Conservation (phyloP, 805 yeast genomes). For the Spathaspora sp. region DNA sequence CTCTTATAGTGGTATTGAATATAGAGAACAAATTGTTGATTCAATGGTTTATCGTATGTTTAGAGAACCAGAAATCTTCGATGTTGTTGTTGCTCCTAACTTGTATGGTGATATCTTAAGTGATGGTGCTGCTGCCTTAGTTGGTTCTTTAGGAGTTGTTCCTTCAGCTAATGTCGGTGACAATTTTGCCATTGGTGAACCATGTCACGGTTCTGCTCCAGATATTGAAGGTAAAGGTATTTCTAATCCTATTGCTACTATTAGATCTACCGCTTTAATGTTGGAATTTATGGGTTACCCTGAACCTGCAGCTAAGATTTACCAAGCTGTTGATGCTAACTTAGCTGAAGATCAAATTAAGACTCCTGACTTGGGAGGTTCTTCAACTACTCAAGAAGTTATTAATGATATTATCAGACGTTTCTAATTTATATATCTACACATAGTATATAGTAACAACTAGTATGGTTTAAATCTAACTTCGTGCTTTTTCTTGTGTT, state of each 20-base stretch:
- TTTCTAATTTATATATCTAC: constrained; percentile 17
- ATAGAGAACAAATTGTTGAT: constrained; percentile 96
- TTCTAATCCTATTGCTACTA: constrained; percentile 96
- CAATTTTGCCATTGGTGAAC: constrained; percentile 95
- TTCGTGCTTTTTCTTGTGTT: constrained; percentile 30
- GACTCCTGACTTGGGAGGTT: constrained; percentile 97
- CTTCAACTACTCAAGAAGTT: constrained; percentile 81
- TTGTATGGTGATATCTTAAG: constrained; percentile 95
- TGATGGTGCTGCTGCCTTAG: constrained; percentile 98
- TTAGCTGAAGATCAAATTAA: constrained; percentile 70
- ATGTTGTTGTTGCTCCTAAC: constrained; percentile 98
- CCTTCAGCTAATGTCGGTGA: constrained; percentile 99
- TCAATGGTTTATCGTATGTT: constrained; percentile 99
- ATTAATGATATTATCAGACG: constrained; percentile 71
- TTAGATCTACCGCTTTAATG: constrained; percentile 94
- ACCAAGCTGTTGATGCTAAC: constrained; percentile 92
- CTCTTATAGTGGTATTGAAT: constrained; percentile 55
- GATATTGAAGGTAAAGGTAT: constrained; percentile 95
- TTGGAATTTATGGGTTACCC: constrained; percentile 93
- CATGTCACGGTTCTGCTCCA: constrained; percentile 99
- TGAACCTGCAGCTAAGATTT: constrained; percentile 86
- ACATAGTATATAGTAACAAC: not conserved
- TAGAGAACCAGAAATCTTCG: constrained; percentile 96
- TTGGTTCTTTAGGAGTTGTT: constrained; percentile 96
- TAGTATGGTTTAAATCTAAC: constrained; percentile 58